Conservation (phyloP, 2,329 filamentous ascomycete genomes). For the Neophaeococcomyces mojaviensis region DNA sequence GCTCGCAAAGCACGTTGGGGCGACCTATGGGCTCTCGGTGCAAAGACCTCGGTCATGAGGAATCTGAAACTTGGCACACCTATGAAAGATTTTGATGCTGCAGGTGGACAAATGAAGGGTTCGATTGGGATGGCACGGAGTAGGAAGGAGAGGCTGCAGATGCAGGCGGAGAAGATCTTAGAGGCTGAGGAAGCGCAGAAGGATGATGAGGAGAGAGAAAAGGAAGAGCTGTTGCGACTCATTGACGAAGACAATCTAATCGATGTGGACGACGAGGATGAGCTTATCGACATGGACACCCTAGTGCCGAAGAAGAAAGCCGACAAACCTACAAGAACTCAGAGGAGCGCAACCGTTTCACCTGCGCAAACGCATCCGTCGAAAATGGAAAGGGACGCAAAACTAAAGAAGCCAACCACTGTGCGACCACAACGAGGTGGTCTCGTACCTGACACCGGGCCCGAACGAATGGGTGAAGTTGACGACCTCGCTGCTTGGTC, state of each 20-base stretch:
- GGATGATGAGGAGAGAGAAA: conserved; percentile 1
- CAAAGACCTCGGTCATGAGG: conserved; percentile 68
- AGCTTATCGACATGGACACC: conserved; percentile 7
- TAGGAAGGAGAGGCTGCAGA: conserved; percentile 7
- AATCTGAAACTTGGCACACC: conserved; percentile 52
- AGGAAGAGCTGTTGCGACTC: conserved; percentile 5
- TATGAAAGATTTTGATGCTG: conserved; percentile 29
- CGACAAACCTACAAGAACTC: background rate
- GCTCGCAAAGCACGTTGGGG: conserved; percentile 87
- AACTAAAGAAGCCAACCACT: background rate
- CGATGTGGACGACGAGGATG: conserved; percentile 7
- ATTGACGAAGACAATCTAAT: conserved; percentile 4
- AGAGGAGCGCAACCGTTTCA: background rate
- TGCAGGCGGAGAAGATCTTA: background rate
- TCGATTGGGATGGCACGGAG: conserved; percentile 24
- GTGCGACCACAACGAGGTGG: background rate
- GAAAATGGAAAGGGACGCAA: background rate
- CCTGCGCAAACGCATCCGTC: background rate
- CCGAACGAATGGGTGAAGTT: background rate
- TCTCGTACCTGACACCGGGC: background rate
- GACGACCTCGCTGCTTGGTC: background rate
- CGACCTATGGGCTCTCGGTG: conserved; percentile 89
- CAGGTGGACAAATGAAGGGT: conserved; percentile 17
- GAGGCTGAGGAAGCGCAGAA: conserved; percentile 2
- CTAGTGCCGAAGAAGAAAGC: conserved; percentile 8